These are phyloP conservation scores for Auricularia sp. DNA, from an alignment of 768 basidiomycete species.

Conservation along the genomic window DNA sequence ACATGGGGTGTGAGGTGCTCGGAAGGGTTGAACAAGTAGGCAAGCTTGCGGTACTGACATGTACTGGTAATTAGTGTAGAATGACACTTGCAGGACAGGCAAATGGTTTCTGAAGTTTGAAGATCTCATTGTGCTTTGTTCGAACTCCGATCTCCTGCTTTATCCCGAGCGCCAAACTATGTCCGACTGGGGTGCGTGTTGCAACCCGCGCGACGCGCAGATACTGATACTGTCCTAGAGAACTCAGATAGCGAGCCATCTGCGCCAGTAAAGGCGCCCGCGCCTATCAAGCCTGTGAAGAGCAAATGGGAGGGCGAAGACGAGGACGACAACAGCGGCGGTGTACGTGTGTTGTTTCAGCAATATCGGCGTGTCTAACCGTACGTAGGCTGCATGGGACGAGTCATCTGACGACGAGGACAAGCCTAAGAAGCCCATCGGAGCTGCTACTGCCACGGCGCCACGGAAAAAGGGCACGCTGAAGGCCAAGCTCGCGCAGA, in stretches of 20 bases:
- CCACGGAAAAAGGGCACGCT: slow-evolving; percentile 89
- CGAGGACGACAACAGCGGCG: slow-evolving; percentile 62
- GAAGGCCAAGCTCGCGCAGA: slow-evolving; percentile 87
- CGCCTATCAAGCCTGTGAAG: slow-evolving; percentile 23
- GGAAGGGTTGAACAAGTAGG: no score
- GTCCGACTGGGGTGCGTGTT: no score
- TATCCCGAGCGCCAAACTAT: no score
- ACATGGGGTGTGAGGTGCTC: no score
- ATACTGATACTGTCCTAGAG: no score
- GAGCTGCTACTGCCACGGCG: slow-evolving; percentile 44
- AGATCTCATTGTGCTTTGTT: no score
- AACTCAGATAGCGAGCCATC: slow-evolving; percentile 26
- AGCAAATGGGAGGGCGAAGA: slow-evolving; percentile 89
- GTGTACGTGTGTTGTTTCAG: slow-evolving; percentile 38
- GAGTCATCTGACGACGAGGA: slow-evolving; percentile 69
- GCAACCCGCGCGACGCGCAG: no score
- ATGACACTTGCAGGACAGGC: no score
- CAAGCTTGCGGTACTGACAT: no score
- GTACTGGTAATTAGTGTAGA: no score
- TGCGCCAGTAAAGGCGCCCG: slow-evolving; percentile 19
- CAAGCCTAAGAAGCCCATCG: slow-evolving; percentile 35
- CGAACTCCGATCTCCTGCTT: no score
- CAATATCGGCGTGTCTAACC: neutral
- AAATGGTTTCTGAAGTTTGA: no score
- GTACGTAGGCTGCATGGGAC: slow-evolving; percentile 86